Evolutionary conservation across 208 protist genomes (phyloP).

Genomic region (Trypanosoma melophagium): DNA sequence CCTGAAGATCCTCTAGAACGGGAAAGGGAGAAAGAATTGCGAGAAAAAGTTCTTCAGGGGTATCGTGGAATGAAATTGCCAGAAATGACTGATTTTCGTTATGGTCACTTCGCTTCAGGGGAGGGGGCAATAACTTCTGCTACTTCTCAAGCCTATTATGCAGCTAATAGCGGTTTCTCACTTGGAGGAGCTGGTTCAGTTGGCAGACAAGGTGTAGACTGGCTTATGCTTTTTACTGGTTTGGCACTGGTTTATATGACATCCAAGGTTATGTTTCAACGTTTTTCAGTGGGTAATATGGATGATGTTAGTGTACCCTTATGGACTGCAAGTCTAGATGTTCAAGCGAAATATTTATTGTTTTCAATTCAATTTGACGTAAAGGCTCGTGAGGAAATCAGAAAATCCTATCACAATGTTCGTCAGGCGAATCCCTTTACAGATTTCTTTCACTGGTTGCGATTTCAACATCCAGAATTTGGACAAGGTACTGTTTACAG

Average conservation of each 20-base stretch:
- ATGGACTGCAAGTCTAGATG: slow-evolving; percentile 57
- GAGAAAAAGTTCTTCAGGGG: slow-evolving; percentile 47
- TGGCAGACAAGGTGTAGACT: slow-evolving; percentile 40
- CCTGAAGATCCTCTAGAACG: slow-evolving; percentile 35
- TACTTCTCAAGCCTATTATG: slow-evolving; percentile 16
- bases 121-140: slow-evolving; percentile 20
- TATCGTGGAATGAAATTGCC: slow-evolving; percentile 56
- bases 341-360: slow-evolving; percentile 63
- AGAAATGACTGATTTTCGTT: slow-evolving; percentile 41
- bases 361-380: slow-evolving; percentile 69
- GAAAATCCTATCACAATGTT: slow-evolving; percentile 42
- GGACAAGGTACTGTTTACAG: slow-evolving; percentile 50
- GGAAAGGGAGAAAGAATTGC: slow-evolving; percentile 47
- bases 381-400: slow-evolving; percentile 44
- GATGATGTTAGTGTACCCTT: slow-evolving; percentile 49
- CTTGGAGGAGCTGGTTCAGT: slow-evolving; percentile 5
- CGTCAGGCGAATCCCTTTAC: slow-evolving; percentile 51
- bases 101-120: slow-evolving; percentile 60
- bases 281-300: slow-evolving; percentile 36
- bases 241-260: slow-evolving; percentile 56
- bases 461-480: slow-evolving; percentile 47
- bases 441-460: slow-evolving; percentile 69
- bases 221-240: slow-evolving; percentile 65
- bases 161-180: neutral
- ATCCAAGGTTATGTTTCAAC: slow-evolving; percentile 53